Conservation (phyloP, 805 yeast species). For the Lipomyces orientalis region DNA sequence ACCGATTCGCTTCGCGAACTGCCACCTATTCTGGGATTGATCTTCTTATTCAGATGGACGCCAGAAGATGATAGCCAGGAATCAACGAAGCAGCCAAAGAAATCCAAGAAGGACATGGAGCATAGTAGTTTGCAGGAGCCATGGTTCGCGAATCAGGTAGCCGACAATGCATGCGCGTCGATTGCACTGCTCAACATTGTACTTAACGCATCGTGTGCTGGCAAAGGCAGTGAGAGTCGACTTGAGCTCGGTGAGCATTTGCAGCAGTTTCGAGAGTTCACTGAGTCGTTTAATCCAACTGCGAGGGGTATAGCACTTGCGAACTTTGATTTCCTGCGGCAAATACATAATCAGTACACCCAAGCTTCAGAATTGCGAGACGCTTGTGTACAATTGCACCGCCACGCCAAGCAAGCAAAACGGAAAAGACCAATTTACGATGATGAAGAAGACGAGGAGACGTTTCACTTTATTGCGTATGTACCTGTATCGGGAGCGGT, state of each 20-base stretch:
- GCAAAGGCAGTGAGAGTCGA: neutral
- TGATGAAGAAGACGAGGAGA: slow-evolving; percentile 44
- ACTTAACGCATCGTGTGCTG: slow-evolving; percentile 12
- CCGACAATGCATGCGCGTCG: slow-evolving; percentile 32
- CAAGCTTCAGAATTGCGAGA: slow-evolving; percentile 27
- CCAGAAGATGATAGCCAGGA: slow-evolving; percentile 1
- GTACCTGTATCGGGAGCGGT: slow-evolving; percentile 53
- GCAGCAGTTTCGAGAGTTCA: slow-evolving; percentile 16
- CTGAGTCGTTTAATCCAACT: slow-evolving; percentile 22
- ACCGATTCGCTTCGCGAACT: slow-evolving; percentile 5
- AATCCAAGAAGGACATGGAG: neutral
- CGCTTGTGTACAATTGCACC: slow-evolving; percentile 11
- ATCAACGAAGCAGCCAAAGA: neutral
- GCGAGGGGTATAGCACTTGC: slow-evolving; percentile 30
- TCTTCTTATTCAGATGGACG: slow-evolving; percentile 31
- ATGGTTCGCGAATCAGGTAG: slow-evolving; percentile 34
- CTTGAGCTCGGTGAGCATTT: slow-evolving; percentile 21
- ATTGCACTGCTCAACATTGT: slow-evolving; percentile 30
- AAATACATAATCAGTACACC: slow-evolving; percentile 26
- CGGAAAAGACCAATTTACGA: neutral
- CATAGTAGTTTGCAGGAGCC: neutral
- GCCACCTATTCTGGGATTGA: slow-evolving; percentile 19
- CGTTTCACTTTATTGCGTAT: slow-evolving; percentile 67
- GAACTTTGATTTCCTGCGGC: slow-evolving; percentile 22
- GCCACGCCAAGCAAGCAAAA: slow-evolving; percentile 2